phyloP scores from a whole-genome alignment of 2,329 filamentous ascomycete genomes.

The Lizonia empirigonia region DNA sequence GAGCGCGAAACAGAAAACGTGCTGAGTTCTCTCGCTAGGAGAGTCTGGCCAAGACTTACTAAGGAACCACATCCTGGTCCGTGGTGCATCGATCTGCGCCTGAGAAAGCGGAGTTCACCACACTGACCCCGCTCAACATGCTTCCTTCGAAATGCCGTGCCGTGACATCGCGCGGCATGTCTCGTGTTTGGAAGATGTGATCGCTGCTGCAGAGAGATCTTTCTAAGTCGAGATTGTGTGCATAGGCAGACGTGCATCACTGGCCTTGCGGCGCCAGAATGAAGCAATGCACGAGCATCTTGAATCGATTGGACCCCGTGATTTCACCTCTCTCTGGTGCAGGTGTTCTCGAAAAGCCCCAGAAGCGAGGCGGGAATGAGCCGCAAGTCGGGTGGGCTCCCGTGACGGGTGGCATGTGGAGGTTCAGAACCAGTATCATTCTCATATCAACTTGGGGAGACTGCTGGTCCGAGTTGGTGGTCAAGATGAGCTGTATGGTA shows the following conservation, averaged over 20 bases:
- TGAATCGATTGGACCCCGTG: background rate
- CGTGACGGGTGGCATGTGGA: background rate
- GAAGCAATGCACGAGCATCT: background rate
- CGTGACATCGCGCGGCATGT: slow-evolving; percentile 10
- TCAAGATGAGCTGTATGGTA: background rate
- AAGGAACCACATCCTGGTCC: slow-evolving; percentile 5
- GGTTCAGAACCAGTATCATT: too few relatives aligned
- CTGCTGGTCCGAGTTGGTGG: background rate
- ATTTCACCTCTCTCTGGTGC: slow-evolving; percentile 4
- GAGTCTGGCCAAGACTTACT: slow-evolving; percentile 13
- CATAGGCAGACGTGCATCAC: background rate
- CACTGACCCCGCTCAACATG: slow-evolving; percentile 3
- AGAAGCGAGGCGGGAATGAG: slow-evolving; percentile 11
- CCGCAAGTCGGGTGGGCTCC: background rate
- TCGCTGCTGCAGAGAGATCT: background rate
- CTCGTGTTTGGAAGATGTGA: background rate
- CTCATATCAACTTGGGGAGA: background rate
- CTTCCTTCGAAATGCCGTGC: slow-evolving; percentile 1
- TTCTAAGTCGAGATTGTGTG: background rate
- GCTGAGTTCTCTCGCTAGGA: slow-evolving; percentile 17
- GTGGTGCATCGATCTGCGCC: slow-evolving; percentile 7
- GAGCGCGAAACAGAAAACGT: slow-evolving; percentile 2
- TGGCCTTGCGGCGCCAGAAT: background rate
- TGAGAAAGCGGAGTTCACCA: background rate
- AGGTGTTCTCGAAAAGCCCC: background rate